Percentiles rank a stretch among this genome's conserved stretches.
phyloP scores from a whole-genome alignment of 179 eudicot genomes.

The Beta corolliflora region DNA sequence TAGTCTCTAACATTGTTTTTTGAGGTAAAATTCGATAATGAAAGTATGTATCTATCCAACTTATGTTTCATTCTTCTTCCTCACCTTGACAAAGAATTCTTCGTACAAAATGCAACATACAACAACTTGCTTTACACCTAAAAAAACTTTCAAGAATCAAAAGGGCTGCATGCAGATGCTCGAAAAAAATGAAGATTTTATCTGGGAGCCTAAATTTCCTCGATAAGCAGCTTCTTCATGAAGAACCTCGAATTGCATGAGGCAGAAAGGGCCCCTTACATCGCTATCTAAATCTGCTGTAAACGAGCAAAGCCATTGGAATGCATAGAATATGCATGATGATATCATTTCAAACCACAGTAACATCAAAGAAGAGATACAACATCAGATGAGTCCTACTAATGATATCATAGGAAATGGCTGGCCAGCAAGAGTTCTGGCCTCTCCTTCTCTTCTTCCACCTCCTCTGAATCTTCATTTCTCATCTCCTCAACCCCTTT shows the following conservation, averaged over 20 bases:
- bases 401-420: slow-evolving; percentile 59
- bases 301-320: not conserved
- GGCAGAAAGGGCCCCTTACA: not conserved
- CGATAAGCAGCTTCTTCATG: slow-evolving; percentile 15
- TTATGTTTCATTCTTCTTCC: not conserved
- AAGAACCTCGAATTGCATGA: not conserved
- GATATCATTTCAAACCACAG: not conserved
- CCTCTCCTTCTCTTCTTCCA: slow-evolving; percentile 59
- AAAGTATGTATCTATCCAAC: not conserved
- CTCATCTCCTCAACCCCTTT: slow-evolving; percentile 60
- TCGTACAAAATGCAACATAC: not conserved
- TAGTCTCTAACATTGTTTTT: not conserved
- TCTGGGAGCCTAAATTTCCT: slow-evolving; percentile 4
- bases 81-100: not conserved
- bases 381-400: not conserved
- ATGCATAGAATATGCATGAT: not conserved
- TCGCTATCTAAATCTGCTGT: not conserved
- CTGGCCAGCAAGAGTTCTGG: slow-evolving; percentile 72
- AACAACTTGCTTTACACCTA: not conserved
- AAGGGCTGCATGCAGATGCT: not conserved
- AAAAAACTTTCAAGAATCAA: not conserved
- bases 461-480: slow-evolving; percentile 49
- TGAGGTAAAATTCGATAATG: not conserved
- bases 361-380: not conserved
- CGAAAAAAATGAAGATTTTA: not conserved